Evolutionary conservation across 2,329 filamentous ascomycete species (phyloP).

Genomic region (Fusarium sp.): DNA sequence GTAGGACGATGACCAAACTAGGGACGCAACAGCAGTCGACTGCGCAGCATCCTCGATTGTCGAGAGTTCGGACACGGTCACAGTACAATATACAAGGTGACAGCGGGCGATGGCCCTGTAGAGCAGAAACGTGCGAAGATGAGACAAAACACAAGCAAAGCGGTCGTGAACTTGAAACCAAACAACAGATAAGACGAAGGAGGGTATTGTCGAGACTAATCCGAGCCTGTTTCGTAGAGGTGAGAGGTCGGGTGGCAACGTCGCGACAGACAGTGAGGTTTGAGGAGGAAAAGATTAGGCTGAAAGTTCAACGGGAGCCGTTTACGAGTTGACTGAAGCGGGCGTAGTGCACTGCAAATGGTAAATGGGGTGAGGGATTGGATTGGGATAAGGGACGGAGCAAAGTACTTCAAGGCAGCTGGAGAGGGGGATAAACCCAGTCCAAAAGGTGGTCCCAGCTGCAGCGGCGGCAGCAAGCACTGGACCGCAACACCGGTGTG

Average conservation of each 20-base stretch:
- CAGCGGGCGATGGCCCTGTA: constrained; percentile 28
- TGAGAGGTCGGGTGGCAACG: constrained; percentile 28
- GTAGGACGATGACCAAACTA: constrained; percentile 32
- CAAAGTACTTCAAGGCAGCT: constrained; percentile 29
- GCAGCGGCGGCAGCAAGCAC: constrained; percentile 34
- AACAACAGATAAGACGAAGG: constrained; percentile 12
- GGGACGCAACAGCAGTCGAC: constrained; percentile 30
- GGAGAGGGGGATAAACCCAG: constrained; percentile 31
- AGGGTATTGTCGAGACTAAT: constrained; percentile 7
- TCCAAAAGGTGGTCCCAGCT: constrained; percentile 32
- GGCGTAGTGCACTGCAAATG: constrained; percentile 30
- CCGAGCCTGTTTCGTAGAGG: constrained; percentile 28
- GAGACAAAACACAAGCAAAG: constrained; percentile 10
- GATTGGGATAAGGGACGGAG: constrained; percentile 29
- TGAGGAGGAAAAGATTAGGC: constrained; percentile 30
- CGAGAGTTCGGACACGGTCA: constrained; percentile 11
- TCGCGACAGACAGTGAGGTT: constrained; percentile 22
- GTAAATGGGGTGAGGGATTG: constrained; percentile 26
- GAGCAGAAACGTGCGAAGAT: constrained; percentile 2
- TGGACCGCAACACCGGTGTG: constrained; percentile 26
- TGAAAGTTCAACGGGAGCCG: constrained; percentile 28
- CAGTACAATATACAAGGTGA: constrained; percentile 26
- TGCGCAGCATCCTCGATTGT: constrained; percentile 39
- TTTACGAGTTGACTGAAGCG: constrained; percentile 38
- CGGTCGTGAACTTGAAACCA: constrained; percentile 1